These are phyloP conservation scores for Leptomonas pyrrhocoris DNA, from an alignment of 208 protist species.

Conservation along the genomic window DNA sequence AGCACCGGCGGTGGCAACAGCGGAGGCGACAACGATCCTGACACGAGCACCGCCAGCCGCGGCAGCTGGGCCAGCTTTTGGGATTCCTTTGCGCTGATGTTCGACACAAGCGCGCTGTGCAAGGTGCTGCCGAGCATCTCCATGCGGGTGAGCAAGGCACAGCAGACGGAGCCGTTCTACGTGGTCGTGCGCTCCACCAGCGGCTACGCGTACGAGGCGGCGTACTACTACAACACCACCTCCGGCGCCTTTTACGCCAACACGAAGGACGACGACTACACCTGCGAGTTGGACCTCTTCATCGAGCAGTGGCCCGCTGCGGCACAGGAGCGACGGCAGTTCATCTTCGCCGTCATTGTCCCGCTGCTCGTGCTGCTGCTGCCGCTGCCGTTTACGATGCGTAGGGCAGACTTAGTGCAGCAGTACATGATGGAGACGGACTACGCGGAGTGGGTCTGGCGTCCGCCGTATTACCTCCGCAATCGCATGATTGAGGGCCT, in stretches of 20 bases:
- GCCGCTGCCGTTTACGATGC: constrained; percentile 51
- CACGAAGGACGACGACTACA: constrained; percentile 10
- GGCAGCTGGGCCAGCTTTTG: constrained; percentile 43
- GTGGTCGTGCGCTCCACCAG: constrained; percentile 37
- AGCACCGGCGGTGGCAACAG: neutral
- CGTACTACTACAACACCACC: constrained; percentile 14
- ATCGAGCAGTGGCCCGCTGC: constrained; percentile 36
- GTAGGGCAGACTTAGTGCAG: constrained; percentile 48
- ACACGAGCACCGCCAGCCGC: constrained; percentile 1
- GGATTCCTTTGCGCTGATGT: constrained; percentile 51
- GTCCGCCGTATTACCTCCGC: constrained; percentile 41
- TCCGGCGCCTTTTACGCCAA: constrained; percentile 10
- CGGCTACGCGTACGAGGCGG: constrained; percentile 6
- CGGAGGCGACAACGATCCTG: neutral
- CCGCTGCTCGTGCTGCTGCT: constrained; percentile 63
- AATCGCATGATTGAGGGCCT: constrained; percentile 27
- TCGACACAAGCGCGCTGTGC: constrained; percentile 73
- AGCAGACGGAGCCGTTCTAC: constrained; percentile 33
- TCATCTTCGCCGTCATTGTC: constrained; percentile 53
- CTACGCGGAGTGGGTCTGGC: constrained; percentile 59
- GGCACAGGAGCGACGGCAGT: constrained; percentile 24
- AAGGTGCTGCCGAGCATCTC: constrained; percentile 54
- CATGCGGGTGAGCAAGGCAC: constrained; percentile 43
- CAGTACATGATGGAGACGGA: constrained; percentile 53
- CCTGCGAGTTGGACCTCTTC: constrained; percentile 50